These are phyloP conservation scores for Metarhizium sp. DNA, from an alignment of 2,329 filamentous ascomycete species.

Conservation along the genomic window DNA sequence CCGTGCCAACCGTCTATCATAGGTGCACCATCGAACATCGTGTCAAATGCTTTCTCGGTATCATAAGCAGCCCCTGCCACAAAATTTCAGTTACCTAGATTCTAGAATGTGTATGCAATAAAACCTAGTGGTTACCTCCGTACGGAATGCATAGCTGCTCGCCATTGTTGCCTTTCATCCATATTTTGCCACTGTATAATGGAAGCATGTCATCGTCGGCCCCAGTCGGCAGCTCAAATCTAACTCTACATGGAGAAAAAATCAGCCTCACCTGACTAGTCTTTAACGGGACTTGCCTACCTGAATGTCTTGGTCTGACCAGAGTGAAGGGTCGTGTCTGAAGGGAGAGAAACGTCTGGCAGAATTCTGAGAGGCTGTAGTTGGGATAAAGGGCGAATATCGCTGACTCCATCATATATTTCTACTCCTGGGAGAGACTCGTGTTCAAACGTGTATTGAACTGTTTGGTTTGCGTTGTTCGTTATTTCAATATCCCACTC, in stretches of 20 bases:
- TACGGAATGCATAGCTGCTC: constrained; percentile 34
- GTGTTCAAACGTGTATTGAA: constrained; percentile 30
- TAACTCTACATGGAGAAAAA: constrained; percentile 13
- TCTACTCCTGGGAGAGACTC: constrained; percentile 31
- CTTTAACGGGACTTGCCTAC: constrained; percentile 10
- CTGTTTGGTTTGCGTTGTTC: constrained; percentile 29
- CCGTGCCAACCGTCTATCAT: constrained; percentile 10
- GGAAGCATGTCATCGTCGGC: constrained; percentile 27
- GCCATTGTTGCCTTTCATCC: constrained; percentile 28
- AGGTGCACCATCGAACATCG: constrained; percentile 22
- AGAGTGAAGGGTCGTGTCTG: constrained; percentile 16
- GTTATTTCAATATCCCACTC: constrained; percentile 28
- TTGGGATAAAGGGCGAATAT: constrained; percentile 17
- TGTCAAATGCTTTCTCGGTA: constrained; percentile 28
- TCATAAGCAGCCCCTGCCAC: constrained; percentile 25
- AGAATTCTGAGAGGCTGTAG: constrained; percentile 18
- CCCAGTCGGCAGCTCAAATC: constrained; percentile 17
- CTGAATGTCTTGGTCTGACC: constrained; percentile 18
- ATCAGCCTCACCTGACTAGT: not conserved
- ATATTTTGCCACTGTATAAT: constrained; percentile 34
- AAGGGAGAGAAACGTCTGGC: constrained; percentile 20
- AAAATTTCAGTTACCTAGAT: not conserved
- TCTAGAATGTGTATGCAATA: not conserved
- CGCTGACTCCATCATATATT: constrained; percentile 19
- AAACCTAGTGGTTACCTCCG: constrained; percentile 16